Conservation (phyloP, 2,329 filamentous ascomycete genomes). For the Talaromyces sp. region DNA sequence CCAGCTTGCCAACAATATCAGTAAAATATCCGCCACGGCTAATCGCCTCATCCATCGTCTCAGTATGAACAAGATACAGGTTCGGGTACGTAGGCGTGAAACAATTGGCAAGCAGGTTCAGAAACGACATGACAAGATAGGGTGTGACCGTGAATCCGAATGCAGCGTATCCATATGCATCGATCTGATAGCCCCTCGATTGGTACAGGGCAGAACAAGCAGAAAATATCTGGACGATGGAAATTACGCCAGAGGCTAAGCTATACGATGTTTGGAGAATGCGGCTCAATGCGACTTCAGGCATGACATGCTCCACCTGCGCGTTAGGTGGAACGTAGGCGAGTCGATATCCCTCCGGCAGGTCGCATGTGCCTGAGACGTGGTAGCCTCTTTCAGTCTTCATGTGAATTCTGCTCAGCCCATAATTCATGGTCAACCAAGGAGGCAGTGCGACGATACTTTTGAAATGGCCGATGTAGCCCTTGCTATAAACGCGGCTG, state of each 20-base stretch:
- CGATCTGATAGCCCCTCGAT: conserved; percentile 29
- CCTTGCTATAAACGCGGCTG: not conserved
- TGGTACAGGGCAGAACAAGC: conserved; percentile 28
- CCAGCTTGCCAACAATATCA: conserved; percentile 24
- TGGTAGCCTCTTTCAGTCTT: not conserved
- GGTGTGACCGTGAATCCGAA: conserved; percentile 37
- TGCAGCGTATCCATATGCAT: conserved; percentile 33
- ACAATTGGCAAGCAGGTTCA: conserved; percentile 31
- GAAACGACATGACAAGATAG: conserved; percentile 34
- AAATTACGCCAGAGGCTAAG: conserved; percentile 24
- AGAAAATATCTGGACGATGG: conserved; percentile 29
- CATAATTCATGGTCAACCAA: conserved; percentile 1
- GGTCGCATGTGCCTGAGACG: conserved; percentile 18
- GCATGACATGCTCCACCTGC: conserved; percentile 1
- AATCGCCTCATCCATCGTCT: conserved; percentile 29
- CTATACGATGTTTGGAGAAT: conserved; percentile 23
- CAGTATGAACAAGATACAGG: conserved; percentile 28
- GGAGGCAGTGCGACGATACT: not conserved
- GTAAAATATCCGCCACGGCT: conserved; percentile 23
- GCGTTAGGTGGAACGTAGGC: conserved; percentile 18
- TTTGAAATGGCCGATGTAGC: not conserved
- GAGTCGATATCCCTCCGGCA: conserved; percentile 19
- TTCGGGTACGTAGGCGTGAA: conserved; percentile 27
- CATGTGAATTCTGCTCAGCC: not conserved
- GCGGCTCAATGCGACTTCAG: not conserved